Percentiles rank a stretch among this genome's conserved stretches.
Conservation (phyloP, 768 basidiomycete genomes). For the Phylloporus arenicola region DNA sequence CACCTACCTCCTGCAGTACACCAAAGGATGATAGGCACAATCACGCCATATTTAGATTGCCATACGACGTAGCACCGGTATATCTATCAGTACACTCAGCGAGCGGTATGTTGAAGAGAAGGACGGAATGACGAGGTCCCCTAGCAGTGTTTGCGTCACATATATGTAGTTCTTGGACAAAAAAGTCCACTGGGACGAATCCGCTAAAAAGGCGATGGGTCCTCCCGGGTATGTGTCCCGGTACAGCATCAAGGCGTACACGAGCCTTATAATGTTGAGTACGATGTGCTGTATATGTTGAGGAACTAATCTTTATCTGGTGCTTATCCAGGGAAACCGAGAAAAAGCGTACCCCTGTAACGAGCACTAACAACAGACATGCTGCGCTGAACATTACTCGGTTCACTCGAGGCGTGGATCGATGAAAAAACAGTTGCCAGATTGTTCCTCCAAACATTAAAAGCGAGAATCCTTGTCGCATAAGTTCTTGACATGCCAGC, state of each 20-base stretch:
- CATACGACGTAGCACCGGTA: slow-evolving; percentile 24
- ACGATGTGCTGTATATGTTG: slow-evolving; percentile 10
- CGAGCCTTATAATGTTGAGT: slow-evolving; percentile 12
- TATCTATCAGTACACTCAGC: background rate
- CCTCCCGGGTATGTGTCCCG: slow-evolving; percentile 20
- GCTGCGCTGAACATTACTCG: slow-evolving; percentile 14
- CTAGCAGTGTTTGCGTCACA: slow-evolving; percentile 16
- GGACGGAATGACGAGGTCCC: slow-evolving; percentile 8
- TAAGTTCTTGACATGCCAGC: background rate
- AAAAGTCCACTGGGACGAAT: slow-evolving; percentile 20
- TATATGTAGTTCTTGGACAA: slow-evolving; percentile 21
- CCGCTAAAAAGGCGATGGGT: slow-evolving; percentile 20
- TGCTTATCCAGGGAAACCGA: background rate
- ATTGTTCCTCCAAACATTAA: slow-evolving; percentile 28
- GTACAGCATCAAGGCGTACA: slow-evolving; percentile 19
- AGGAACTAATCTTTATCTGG: background rate
- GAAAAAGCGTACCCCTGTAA: slow-evolving; percentile 16
- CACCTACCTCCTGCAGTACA: slow-evolving; percentile 16
- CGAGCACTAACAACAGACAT: slow-evolving; percentile 18
- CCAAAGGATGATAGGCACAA: slow-evolving; percentile 23
- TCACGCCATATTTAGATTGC: slow-evolving; percentile 16
- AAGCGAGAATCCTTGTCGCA: slow-evolving; percentile 24
- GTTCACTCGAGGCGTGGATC: slow-evolving; percentile 6
- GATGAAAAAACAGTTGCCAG: slow-evolving; percentile 14
- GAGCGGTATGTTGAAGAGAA: background rate